These are phyloP conservation scores for Pseudopithomyces chartarum DNA, from an alignment of 2,329 filamentous ascomycete genomes.

Conservation along the genomic window DNA sequence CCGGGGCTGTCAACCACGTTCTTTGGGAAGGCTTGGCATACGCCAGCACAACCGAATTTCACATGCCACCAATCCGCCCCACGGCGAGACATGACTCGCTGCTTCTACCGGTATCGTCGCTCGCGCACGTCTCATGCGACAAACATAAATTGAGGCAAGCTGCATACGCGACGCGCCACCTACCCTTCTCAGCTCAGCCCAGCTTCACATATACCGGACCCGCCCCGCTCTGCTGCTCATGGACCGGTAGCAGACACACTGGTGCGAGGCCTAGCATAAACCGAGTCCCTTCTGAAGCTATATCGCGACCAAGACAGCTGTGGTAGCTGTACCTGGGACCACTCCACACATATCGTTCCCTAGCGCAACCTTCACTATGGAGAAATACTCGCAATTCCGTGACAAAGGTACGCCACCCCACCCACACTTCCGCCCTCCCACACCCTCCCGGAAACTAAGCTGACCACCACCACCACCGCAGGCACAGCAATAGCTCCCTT, in stretches of 20 bases:
- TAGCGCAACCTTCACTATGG: conserved; percentile 63
- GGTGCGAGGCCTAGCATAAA: not conserved
- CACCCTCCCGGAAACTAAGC: conserved; percentile 4
- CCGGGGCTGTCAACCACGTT: conserved; percentile 5
- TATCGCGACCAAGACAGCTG: not conserved
- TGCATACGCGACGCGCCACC: conserved; percentile 4
- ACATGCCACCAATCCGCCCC: conserved; percentile 3
- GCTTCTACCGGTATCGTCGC: conserved; percentile 4
- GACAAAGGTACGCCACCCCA: conserved; percentile 70
- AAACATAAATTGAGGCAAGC: conserved; percentile 1
- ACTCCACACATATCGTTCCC: not conserved
- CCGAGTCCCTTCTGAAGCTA: not conserved
- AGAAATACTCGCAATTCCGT: conserved; percentile 92
- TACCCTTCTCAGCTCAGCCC: not conserved
- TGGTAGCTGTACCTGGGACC: not conserved
- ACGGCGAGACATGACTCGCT: conserved; percentile 10
- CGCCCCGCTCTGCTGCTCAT: conserved; percentile 11
- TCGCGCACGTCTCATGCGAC: conserved; percentile 1
- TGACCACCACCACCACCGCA: conserved; percentile 46
- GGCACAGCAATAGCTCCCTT: conserved; percentile 97
- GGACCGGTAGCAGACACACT: conserved; percentile 15
- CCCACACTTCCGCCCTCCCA: not conserved
- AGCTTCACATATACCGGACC: not conserved
- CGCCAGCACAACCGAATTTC: conserved; percentile 12
- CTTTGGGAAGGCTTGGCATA: conserved; percentile 8